Evolutionary conservation across 768 basidiomycete genomes (phyloP).

Genomic region (Naganishia randhawae): DNA sequence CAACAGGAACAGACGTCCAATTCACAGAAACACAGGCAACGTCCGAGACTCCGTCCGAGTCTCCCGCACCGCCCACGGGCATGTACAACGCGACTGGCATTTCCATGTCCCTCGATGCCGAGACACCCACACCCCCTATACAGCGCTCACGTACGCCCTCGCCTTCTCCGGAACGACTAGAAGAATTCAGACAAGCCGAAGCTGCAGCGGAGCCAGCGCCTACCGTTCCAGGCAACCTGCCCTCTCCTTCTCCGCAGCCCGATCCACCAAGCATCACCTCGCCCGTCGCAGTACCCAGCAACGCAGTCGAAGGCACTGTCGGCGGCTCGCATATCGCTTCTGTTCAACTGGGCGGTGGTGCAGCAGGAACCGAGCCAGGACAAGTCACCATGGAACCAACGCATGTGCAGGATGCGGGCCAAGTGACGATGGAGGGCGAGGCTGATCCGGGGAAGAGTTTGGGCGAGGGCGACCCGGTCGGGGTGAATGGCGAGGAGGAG

Average conservation of each 20-base stretch:
- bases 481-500: conserved; percentile 24
- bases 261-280: background rate
- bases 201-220: background rate
- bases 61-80: background rate
- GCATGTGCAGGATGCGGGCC: background rate
- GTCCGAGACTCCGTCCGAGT: background rate
- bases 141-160: conserved; percentile 11
- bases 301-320: background rate
- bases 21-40: background rate
- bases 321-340: background rate
- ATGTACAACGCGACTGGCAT: background rate
- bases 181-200: conserved; percentile 5
- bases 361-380: background rate
- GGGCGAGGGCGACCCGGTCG: conserved; percentile 24
- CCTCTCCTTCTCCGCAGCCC: conserved; percentile 4
- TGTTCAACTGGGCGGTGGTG: conserved; percentile 8
- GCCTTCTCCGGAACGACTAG: background rate
- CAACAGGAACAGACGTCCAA: background rate
- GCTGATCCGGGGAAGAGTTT: conserved; percentile 14
- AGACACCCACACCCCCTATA: background rate
- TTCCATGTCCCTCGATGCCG: background rate
- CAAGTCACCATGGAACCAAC: background rate
- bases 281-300: background rate
- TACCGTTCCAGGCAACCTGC: background rate
- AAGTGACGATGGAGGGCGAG: conserved; percentile 24